phyloP scores from a whole-genome alignment of 257 asterid species.

The Leptodermis oblonga region DNA sequence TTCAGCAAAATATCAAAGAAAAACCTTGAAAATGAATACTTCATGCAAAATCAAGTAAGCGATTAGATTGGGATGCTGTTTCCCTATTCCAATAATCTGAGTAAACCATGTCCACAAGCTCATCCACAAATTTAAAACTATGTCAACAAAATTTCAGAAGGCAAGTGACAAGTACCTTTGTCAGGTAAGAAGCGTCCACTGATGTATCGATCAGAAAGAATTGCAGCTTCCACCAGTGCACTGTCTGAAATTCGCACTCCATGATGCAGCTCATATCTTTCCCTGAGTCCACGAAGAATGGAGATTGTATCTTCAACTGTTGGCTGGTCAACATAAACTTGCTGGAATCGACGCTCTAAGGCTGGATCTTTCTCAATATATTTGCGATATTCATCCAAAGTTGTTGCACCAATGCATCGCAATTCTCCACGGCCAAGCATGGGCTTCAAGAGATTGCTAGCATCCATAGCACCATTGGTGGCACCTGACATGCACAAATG shows the following conservation, averaged over 20 bases:
- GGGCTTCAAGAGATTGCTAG: constrained; percentile 93
- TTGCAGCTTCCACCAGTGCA: constrained; percentile 92
- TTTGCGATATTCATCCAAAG: constrained; percentile 89
- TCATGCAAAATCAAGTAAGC: neutral
- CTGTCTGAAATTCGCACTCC: constrained; percentile 92
- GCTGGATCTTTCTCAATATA: constrained; percentile 95
- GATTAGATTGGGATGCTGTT: neutral
- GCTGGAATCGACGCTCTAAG: constrained; percentile 92
- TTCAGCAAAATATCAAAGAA: neutral
- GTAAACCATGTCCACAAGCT: neutral
- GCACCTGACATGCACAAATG: constrained; percentile 54
- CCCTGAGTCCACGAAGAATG: constrained; percentile 91
- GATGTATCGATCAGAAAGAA: constrained; percentile 86
- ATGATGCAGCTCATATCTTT: constrained; percentile 93
- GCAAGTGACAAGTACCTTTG: constrained; percentile 49
- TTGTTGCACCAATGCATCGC: constrained; percentile 96
- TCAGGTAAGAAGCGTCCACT: constrained; percentile 93
- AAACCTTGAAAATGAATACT: neutral
- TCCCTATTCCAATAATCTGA: neutral
- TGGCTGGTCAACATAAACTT: constrained; percentile 92
- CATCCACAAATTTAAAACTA: neutral
- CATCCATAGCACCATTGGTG: constrained; percentile 96
- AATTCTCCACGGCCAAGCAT: constrained; percentile 99
- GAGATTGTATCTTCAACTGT: constrained; percentile 85
- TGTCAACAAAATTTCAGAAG: neutral